A percentile compares a stretch with the other conserved stretches of the same genome.
Evolutionary conservation across 108 stramenopile species (phyloP).

Genomic region (Nitzschia sp.): DNA sequence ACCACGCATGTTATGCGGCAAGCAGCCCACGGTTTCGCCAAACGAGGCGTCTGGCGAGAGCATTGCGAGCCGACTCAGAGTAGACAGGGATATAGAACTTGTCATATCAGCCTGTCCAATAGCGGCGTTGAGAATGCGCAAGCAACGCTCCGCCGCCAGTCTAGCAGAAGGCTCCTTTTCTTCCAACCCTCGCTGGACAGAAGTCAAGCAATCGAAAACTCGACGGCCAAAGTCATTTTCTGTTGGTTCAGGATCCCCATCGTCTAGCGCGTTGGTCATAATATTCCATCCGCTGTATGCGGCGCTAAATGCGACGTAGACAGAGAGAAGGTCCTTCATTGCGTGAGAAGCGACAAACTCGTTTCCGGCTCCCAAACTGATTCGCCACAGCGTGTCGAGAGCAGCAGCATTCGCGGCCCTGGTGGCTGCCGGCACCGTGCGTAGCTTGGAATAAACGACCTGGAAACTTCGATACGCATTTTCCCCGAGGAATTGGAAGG

Average conservation of each 20-base stretch:
- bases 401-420: conserved; percentile 36
- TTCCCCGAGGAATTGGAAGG: conserved; percentile 62
- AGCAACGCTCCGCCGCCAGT: conserved; percentile 76
- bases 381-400: conserved; percentile 83
- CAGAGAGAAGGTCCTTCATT: conserved; percentile 81
- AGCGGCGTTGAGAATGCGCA: conserved; percentile 83
- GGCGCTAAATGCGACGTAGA: conserved; percentile 50
- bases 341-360: conserved; percentile 75
- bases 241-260: conserved; percentile 30
- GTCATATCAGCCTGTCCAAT: conserved; percentile 56
- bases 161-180: conserved; percentile 48
- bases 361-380: conserved; percentile 68
- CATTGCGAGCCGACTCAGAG: conserved; percentile 44
- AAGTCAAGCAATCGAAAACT: conserved; percentile 68
- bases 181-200: conserved; percentile 67
- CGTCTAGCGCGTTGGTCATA: background rate
- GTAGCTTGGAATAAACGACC: conserved; percentile 54
- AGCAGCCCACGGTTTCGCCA: conserved; percentile 36
- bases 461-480: conserved; percentile 77
- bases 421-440: conserved; percentile 21
- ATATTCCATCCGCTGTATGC: conserved; percentile 10
- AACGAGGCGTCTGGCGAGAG: conserved; percentile 35
- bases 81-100: conserved; percentile 58
- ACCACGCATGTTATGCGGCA: conserved; percentile 84
- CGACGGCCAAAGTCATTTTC: conserved; percentile 44